Conservation (phyloP, 495 filamentous ascomycete species). For the Penicillium ucsense region DNA sequence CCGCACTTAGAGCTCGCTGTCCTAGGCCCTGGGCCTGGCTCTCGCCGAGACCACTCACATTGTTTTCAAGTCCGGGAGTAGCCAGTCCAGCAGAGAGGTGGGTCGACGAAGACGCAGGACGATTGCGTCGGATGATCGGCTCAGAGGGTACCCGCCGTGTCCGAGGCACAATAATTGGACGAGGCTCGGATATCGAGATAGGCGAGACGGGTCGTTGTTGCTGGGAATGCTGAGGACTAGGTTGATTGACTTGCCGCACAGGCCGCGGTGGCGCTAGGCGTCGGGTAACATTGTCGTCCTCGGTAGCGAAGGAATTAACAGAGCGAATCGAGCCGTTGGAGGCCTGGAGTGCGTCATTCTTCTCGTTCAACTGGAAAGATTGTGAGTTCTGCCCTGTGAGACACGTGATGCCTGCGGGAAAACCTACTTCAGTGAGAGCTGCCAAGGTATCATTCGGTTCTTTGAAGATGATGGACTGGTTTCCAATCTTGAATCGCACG, state of each 20-base stretch:
- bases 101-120: conserved; percentile 17
- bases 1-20: conserved; percentile 28
- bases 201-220: conserved; percentile 43
- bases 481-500: conserved; percentile 63
- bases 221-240: conserved; percentile 21
- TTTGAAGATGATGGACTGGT: conserved; percentile 52
- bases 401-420: neutral
- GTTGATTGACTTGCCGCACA: conserved; percentile 18
- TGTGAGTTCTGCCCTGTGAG: conserved; percentile 4
- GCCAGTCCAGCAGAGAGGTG: conserved; percentile 30
- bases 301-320: conserved; percentile 30
- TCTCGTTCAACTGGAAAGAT: conserved; percentile 36
- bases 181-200: conserved; percentile 49
- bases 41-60: conserved; percentile 21
- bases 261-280: conserved; percentile 17
- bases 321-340: conserved; percentile 49
- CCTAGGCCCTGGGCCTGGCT: conserved; percentile 9
- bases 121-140: conserved; percentile 24
- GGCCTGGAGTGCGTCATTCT: conserved; percentile 37
- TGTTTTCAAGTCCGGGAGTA: conserved; percentile 36
- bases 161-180: conserved; percentile 26
- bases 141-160: conserved; percentile 28
- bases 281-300: conserved; percentile 18
- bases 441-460: conserved; percentile 53
- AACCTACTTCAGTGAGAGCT: conserved; percentile 49